Base-by-base conservation (phyloP, 2,329 filamentous ascomycete species). In the Colletotrichum truncatum region DNA sequence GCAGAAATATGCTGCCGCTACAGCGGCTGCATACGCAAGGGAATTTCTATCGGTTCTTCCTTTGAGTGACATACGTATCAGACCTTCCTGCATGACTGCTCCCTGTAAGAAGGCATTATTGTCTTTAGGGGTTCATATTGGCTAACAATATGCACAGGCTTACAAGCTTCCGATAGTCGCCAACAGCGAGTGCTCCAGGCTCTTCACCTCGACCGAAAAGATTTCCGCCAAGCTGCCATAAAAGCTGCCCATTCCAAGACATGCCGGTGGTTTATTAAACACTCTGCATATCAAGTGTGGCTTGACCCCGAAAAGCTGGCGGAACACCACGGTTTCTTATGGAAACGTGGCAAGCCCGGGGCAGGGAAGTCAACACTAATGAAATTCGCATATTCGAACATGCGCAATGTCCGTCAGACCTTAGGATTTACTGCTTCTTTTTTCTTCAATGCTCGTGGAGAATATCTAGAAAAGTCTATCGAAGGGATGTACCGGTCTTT, bases 1-100 rank as follows among this genome's bases (percentile, higher is more conserved):
- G 78, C 74, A 78, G 14, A 21, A 23, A 0, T 77, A 76, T 61
- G 77, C 78, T 0, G 75, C 78, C 2, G 69, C 68, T 0, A 70
- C 69, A 0, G 76, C 78, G 0, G 76, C 75, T 0, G 74, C 73
- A 6, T 72, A 54, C n/a, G 64, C 69, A 0, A 69, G 48, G 4
- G 70, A 68, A 11, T 43, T 72, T 2, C 43, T 73, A 1, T 28
- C 18, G 9, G 25, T 23, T 1, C 18, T 59, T 2, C 26, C 38
- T 1, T 14, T 5, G 1, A n/a, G n/a, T 0, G 9, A 36, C 4
- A 1, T 0, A 5, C 12, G 1, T 1, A 12, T 2, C 18, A 9
- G 8, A 2, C 1, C 2, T 30, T 4, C 2, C 9, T 0, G n/a
- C 11, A 18, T 10, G 6, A 16, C 6, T 12, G 4, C 7, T 2